Percentiles rank a stretch among this genome's conserved stretches.
Evolutionary conservation across 164 flowering plant genomes (phyloP).

Genomic region (Magnolia officinalis): DNA sequence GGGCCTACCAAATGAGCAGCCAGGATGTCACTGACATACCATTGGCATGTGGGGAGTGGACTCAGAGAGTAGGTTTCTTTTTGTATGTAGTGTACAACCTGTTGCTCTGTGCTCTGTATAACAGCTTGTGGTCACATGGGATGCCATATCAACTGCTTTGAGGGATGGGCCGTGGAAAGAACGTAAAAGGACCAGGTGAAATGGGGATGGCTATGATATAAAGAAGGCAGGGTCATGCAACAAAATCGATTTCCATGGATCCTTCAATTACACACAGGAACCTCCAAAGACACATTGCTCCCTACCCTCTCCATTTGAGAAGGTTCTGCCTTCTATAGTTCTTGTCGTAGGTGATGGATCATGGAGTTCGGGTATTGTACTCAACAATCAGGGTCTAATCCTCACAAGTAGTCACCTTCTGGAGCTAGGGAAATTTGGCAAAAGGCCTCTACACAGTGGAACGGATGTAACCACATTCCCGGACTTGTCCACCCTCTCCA

Average conservation of each 20-base stretch:
- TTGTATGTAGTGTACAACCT: neutral
- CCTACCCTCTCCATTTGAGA: conserved; percentile 40
- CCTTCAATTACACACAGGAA: conserved; percentile 6
- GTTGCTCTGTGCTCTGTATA: conserved; percentile 5
- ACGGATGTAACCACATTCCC: conserved; percentile 16
- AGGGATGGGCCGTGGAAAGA: conserved; percentile 39
- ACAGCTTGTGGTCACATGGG: conserved; percentile 97
- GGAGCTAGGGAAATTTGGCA: conserved; percentile 94
- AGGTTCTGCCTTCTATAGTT: conserved; percentile 67
- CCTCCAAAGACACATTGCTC: conserved; percentile 12
- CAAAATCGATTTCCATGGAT: neutral
- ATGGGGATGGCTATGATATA: conserved; percentile 12
- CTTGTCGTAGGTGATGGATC: conserved; percentile 72
- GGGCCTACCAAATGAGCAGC: neutral
- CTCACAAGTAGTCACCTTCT: conserved; percentile 96
- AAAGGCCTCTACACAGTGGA: conserved; percentile 34
- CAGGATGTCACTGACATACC: neutral
- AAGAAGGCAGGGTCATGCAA: conserved; percentile 16
- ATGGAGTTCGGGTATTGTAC: conserved; percentile 94
- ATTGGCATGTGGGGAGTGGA: neutral
- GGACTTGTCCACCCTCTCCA: conserved; percentile 7
- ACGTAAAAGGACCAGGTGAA: conserved; percentile 21
- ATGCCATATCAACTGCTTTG: conserved; percentile 68
- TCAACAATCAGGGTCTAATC: conserved; percentile 75
- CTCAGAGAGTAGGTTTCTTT: neutral